Conservation (phyloP, 257 asterid genomes). For the Datura wrightii region DNA sequence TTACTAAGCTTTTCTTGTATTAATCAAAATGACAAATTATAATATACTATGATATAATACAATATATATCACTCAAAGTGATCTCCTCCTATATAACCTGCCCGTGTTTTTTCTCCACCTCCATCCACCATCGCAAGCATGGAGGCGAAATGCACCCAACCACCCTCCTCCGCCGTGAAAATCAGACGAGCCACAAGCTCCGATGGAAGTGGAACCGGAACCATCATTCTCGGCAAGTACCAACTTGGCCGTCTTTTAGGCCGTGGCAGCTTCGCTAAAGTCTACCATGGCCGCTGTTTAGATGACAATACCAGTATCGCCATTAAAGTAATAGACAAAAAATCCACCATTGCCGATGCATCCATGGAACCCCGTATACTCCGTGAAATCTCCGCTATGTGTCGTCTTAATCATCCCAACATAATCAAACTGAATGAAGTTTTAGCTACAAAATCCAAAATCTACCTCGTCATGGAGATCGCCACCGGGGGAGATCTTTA, state of each 20-base stretch:
- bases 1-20: no score
- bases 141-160: constrained; percentile 44
- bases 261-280: constrained; percentile 97
- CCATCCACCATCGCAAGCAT: constrained; percentile 37
- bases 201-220: constrained; percentile 50
- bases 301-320: constrained; percentile 55
- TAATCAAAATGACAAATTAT: no score
- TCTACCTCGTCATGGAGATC: constrained; percentile 85
- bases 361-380: constrained; percentile 70
- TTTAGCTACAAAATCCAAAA: constrained; percentile 73
- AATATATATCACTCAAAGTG: neutral
- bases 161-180: constrained; percentile 36
- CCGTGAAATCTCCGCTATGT: constrained; percentile 85
- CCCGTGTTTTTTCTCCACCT: neutral
- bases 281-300: constrained; percentile 58
- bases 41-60: no score
- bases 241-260: constrained; percentile 75
- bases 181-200: constrained; percentile 54
- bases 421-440: constrained; percentile 81
- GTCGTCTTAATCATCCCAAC: constrained; percentile 71
- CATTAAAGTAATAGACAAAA: constrained; percentile 75
- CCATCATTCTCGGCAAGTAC: constrained; percentile 71
- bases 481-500: constrained; percentile 82
- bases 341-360: constrained; percentile 47
- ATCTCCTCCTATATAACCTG: neutral